A percentile compares a stretch with the other conserved stretches of the same genome.
Evolutionary conservation across 192 early-diverging fungal species (phyloP).

Genomic region (Jimgerdemannia lactiflua): DNA sequence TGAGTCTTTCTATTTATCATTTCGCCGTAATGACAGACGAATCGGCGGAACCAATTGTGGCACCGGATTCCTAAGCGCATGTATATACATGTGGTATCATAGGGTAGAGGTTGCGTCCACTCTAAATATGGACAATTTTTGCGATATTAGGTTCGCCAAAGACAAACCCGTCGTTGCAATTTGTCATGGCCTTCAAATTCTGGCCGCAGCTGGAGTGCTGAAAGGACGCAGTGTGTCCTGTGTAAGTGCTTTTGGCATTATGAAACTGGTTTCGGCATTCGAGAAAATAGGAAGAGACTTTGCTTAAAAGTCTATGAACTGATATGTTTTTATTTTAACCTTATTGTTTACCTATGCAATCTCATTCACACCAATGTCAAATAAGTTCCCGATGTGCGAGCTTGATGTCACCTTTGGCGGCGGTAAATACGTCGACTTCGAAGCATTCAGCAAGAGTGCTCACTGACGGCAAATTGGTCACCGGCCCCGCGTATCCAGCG

Average conservation of each 20-base stretch:
- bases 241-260: no score
- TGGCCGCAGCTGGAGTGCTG: constrained; percentile 39
- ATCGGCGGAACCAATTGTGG: no score
- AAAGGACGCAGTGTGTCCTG: constrained; percentile 20
- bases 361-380: constrained; percentile 12
- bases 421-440: constrained; percentile 33
- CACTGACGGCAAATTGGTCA: constrained; percentile 40
- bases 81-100: no score
- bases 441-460: constrained; percentile 26
- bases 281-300: no score
- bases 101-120: no score
- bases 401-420: constrained; percentile 34
- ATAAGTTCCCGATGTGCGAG: constrained; percentile 35
- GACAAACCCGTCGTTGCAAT: constrained; percentile 52
- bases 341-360: no score
- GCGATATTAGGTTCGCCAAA: constrained; percentile 15
- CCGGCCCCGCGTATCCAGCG: constrained; percentile 37
- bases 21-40: no score
- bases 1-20: constrained; percentile 6
- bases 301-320: no score
- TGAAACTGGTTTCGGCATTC: no score
- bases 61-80: no score
- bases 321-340: no score
- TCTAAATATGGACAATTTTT: no score
- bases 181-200: constrained; percentile 50